These are phyloP conservation scores for Rhodomyrtus psidioides DNA, from an alignment of 441 rosid species.

Conservation along the genomic window DNA sequence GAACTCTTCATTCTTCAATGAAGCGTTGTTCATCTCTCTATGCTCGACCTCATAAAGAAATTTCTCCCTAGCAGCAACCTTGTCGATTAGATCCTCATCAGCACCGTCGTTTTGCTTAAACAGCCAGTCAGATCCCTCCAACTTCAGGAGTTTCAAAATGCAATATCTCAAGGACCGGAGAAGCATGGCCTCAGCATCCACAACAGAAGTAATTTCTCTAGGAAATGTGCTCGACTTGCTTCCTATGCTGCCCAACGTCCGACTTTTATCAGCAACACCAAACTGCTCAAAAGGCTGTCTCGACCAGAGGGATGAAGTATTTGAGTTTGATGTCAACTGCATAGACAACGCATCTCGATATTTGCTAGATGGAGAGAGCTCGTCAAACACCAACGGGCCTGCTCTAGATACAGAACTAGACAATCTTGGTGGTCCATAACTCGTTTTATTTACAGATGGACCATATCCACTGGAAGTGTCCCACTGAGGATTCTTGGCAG, in stretches of 20 bases:
- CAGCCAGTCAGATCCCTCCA: constrained; percentile 96
- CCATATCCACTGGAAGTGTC: constrained; percentile 45
- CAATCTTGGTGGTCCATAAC: constrained; percentile 36
- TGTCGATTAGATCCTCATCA: constrained; percentile 86
- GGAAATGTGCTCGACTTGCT: constrained; percentile 32
- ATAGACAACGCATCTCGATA: constrained; percentile 38
- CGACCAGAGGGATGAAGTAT: constrained; percentile 83
- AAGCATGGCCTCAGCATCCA: constrained; percentile 71
- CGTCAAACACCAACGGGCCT: constrained; percentile 40
- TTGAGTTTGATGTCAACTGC: constrained; percentile 29
- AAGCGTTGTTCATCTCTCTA: constrained; percentile 39
- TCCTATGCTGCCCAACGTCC: constrained; percentile 45
- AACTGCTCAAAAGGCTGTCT: constrained; percentile 97
- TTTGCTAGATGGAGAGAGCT: constrained; percentile 37
- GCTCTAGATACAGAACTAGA: constrained; percentile 38
- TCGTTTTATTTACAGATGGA: constrained; percentile 36
- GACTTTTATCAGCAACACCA: constrained; percentile 64
- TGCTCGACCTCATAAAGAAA: constrained; percentile 69
- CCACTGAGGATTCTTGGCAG: constrained; percentile 45
- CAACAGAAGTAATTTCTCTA: constrained; percentile 31
- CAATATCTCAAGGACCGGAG: constrained; percentile 77
- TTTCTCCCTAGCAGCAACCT: constrained; percentile 86
- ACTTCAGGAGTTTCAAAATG: constrained; percentile 66
- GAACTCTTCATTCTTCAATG: constrained; percentile 20
- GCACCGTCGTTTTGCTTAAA: constrained; percentile 80